A percentile compares a stretch with the other conserved stretches of the same genome.
Evolutionary conservation across 2,329 filamentous ascomycete species (phyloP).

Genomic region (Mollisiaceae sp.): DNA sequence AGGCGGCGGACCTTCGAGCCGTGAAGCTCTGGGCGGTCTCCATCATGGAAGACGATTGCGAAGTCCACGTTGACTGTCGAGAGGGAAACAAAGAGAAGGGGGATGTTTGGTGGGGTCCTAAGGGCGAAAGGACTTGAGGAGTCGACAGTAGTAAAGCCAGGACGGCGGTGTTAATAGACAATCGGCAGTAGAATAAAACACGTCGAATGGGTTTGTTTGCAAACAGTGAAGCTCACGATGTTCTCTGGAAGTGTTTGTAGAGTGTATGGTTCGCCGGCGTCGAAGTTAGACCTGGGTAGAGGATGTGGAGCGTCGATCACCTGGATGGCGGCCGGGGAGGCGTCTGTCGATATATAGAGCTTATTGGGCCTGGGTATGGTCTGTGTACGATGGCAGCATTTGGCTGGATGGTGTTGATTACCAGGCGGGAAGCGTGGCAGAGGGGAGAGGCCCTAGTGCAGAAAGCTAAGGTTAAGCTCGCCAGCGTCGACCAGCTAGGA

Average conservation of each 20-base stretch:
- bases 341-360: constrained; percentile 43
- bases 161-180: background rate
- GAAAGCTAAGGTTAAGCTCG: constrained; percentile 20
- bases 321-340: constrained; percentile 45
- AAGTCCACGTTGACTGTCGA: constrained; percentile 33
- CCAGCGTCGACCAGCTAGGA: background rate
- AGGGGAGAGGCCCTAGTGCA: constrained; percentile 14
- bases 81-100: constrained; percentile 13
- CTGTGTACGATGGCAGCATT: constrained; percentile 30
- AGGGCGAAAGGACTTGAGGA: background rate
- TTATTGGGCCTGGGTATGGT: constrained; percentile 39
- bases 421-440: constrained; percentile 36
- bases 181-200: background rate
- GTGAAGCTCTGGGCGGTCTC: constrained; percentile 69
- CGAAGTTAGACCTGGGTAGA: constrained; percentile 32
- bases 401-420: constrained; percentile 36
- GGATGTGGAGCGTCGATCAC: constrained; percentile 48
- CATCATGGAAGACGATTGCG: constrained; percentile 49
- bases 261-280: constrained; percentile 20
- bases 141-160: constrained; percentile 10
- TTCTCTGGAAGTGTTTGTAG: background rate
- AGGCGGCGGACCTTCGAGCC: constrained; percentile 71
- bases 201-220: background rate
- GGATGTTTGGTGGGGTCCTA: constrained; percentile 6
- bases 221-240: background rate